Evolutionary conservation across 2,329 filamentous ascomycete genomes (phyloP), one percentile per base, ranked within the genome.

Genomic region (Didymosphaeria variabile): DNA sequence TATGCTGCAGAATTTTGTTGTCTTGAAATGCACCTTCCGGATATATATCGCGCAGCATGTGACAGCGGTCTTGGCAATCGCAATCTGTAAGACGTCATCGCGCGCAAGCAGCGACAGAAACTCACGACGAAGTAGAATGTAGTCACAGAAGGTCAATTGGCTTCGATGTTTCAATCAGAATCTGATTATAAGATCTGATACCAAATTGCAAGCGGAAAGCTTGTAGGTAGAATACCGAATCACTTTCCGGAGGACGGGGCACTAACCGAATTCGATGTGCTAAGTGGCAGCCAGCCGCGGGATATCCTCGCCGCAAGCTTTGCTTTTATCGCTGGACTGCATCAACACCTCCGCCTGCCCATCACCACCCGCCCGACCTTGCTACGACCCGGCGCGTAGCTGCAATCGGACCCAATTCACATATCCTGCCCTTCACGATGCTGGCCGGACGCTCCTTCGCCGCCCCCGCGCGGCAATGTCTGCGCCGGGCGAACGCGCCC

Each of bases 381-480:
- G 69, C 74, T 74, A 69, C 71, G 70, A 68, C 71, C 64, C 61
- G 64, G 63, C 57, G 62, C 68, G 71, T 68, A 72, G 74, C 72
- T 74, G 57, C 72, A 76, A 76, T 77, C 74, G 68, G 62, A 68
- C 66, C 63, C 65, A 64, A 64, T 62, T 58, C 59, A 60, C 60
- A 57, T 47, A 60, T 42, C 55, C 61, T 69, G 55, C 68, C 72
- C 62, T 71, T 81, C 85, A 91, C 79, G 77, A 97, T 97, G 93
- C 85, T 97, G 82, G 89, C 91, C 82, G 84, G 91, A 79, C 90
- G 93, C 83, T 88, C 89, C 74, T 87, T 94, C 80, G 88, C 89
- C 80, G 87, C 87, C 76, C 90, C 92, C 77, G 87, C 88, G 81
- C 88, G 91, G 81, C 92, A 96, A 84, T 92, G 88, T 86, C 83